Conservation (phyloP, 495 filamentous ascomycete genomes). For the Penicillium argentinense region DNA sequence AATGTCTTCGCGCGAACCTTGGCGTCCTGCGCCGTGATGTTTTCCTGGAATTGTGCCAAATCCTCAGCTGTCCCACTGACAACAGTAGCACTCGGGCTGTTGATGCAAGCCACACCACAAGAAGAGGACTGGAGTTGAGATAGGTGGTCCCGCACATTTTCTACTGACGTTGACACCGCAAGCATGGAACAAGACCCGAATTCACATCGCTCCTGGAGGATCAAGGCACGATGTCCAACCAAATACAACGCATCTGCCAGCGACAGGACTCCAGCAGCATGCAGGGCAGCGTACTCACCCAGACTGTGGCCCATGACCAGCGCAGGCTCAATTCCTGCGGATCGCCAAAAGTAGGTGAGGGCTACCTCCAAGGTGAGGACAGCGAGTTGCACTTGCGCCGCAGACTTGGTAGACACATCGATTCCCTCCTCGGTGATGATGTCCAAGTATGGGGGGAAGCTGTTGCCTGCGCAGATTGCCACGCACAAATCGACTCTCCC, state of each 20-base stretch:
- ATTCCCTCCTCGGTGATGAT: conserved; percentile 3
- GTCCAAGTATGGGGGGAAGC: conserved; percentile 15
- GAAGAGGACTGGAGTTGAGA: neutral
- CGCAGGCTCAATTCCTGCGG: conserved; percentile 15
- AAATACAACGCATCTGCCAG: too few relatives aligned
- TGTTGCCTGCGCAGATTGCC: conserved; percentile 7
- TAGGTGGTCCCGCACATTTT: too few relatives aligned
- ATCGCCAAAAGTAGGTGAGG: conserved; percentile 17
- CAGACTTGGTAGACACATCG: conserved; percentile 15
- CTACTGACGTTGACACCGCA: too few relatives aligned
- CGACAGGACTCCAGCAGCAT: too few relatives aligned
- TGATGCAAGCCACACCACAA: conserved; percentile 12
- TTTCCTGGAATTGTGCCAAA: too few relatives aligned
- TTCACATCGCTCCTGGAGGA: too few relatives aligned
- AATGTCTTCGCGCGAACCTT: neutral
- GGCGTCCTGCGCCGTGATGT: too few relatives aligned
- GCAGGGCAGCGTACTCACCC: neutral
- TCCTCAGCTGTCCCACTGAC: neutral
- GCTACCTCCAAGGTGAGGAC: conserved; percentile 23
- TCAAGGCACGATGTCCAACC: too few relatives aligned
- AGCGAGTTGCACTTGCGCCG: conserved; percentile 22
- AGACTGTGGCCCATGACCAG: conserved; percentile 27
- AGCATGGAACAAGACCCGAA: too few relatives aligned
- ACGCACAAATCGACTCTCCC: neutral
- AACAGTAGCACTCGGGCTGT: neutral